Evolutionary conservation across 2,329 filamentous ascomycete species (phyloP).

Genomic region (Cercospora sp.): DNA sequence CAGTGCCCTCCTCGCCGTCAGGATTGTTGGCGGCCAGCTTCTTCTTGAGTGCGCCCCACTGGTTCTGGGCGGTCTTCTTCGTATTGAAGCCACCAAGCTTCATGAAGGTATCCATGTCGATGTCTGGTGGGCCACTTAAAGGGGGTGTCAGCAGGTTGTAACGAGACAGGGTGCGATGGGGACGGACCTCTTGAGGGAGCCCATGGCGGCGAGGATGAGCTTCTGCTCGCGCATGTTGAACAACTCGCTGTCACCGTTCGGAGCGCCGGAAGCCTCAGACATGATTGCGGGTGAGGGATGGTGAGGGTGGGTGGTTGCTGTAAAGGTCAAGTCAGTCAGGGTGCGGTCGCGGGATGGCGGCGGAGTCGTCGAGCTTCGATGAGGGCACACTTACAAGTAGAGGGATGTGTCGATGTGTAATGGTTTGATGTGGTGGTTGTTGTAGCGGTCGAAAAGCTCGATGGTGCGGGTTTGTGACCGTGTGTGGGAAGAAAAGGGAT

Average conservation of each 20-base stretch:
- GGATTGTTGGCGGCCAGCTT: constrained; percentile 32
- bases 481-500: constrained; percentile 13
- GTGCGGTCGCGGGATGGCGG: background rate
- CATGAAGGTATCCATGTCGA: constrained; percentile 37
- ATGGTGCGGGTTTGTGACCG: constrained; percentile 1
- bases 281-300: constrained; percentile 8
- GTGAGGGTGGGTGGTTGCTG: constrained; percentile 2
- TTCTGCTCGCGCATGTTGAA: constrained; percentile 37
- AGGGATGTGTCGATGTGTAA: background rate
- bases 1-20: constrained; percentile 21
- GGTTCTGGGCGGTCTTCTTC: constrained; percentile 36
- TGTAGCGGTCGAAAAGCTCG: constrained; percentile 4
- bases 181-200: constrained; percentile 33
- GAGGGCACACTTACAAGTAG: background rate
- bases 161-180: background rate
- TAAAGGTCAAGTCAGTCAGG: background rate
- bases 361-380: background rate
- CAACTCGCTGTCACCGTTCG: constrained; percentile 2
- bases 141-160: background rate
- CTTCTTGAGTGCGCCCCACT: constrained; percentile 40
- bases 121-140: constrained; percentile 33
- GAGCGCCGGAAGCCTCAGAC: constrained; percentile 16
- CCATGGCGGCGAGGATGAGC: constrained; percentile 34
- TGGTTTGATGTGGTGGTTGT: background rate
- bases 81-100: constrained; percentile 36